Conservation (phyloP, 2,329 filamentous ascomycete genomes). For the Akanthomyces muscarius region DNA sequence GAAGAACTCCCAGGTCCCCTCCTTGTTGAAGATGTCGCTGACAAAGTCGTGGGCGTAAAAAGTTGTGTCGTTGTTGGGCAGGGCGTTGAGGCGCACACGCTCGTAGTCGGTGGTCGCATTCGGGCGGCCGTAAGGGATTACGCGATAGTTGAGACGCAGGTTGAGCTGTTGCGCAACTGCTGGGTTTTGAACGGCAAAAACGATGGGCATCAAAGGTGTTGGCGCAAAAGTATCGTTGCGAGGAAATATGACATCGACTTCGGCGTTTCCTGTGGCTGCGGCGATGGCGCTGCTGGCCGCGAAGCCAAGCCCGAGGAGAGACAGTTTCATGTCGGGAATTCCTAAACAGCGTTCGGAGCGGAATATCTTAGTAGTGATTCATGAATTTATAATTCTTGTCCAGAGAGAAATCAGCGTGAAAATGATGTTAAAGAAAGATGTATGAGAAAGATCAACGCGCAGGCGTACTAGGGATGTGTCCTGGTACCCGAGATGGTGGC, state of each 20-base stretch:
- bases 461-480: background rate
- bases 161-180: background rate
- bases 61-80: background rate
- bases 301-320: background rate
- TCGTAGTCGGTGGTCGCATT: slow-evolving; percentile 1
- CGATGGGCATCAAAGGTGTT: slow-evolving; percentile 2
- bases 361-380: too few species aligned
- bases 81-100: slow-evolving; percentile 2
- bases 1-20: slow-evolving; percentile 10
- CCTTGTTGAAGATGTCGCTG: background rate
- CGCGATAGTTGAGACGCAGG: background rate
- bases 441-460: background rate
- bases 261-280: background rate
- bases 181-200: slow-evolving; percentile 13
- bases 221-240: slow-evolving; percentile 11
- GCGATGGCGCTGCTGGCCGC: background rate
- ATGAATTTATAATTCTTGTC: background rate
- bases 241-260: slow-evolving; percentile 14
- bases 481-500: background rate
- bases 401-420: background rate
- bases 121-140: slow-evolving; percentile 5
- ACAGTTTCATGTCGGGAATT: background rate
- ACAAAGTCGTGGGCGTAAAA: slow-evolving; percentile 6
- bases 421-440: background rate
- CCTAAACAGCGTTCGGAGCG: background rate